Base-by-base conservation (phyloP, 352 stramenopile species). In the Peronospora destructor region DNA sequence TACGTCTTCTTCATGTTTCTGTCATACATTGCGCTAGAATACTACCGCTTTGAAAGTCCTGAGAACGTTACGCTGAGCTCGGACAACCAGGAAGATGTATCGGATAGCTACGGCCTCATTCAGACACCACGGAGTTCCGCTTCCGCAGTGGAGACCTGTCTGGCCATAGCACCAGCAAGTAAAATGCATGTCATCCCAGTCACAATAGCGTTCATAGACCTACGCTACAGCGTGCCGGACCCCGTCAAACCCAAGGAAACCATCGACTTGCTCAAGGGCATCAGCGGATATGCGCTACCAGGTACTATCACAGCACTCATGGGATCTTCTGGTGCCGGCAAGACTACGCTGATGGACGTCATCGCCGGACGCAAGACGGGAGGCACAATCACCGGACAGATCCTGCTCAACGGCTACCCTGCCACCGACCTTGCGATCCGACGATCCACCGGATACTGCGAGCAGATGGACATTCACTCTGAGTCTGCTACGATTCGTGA, bases 381-480 rank as follows among this genome's bases (percentile, higher is more conserved):
- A 21, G 19, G 19, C 19, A 21, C 1, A 3, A 21, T 21, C 19
- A 21, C 19, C 19, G 19, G 19, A 21, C 19, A 21, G 19, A 21
- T 21, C 19, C 19, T 21, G 19, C 19, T 21, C 19, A 21, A 21
- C 19, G 19, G 19, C 19, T 21, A 21, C 19, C 19, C 19, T 21
- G 19, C 19, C 19, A 21, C 19, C 19, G 19, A 21, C 3, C 19
- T 21, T 21, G 19, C 19, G 19, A 21, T 21, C 19, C 19, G 19
- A 21, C 19, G 19, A 21, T 21, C 19, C 1, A 76, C 70, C 0
- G 68, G 66, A 23, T 80, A 83, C 45, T 82, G 71, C 14, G 66
- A 82, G 47, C 87, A 96, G 49, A 93, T 96, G 62, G 89, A 97
- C 45, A 85, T 83, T 30, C 76, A 97, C 56, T 80, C 79, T 21